These are phyloP conservation scores for Penicillium brevicompactum DNA, from an alignment of 2,329 filamentous ascomycete species.

Conservation along the genomic window DNA sequence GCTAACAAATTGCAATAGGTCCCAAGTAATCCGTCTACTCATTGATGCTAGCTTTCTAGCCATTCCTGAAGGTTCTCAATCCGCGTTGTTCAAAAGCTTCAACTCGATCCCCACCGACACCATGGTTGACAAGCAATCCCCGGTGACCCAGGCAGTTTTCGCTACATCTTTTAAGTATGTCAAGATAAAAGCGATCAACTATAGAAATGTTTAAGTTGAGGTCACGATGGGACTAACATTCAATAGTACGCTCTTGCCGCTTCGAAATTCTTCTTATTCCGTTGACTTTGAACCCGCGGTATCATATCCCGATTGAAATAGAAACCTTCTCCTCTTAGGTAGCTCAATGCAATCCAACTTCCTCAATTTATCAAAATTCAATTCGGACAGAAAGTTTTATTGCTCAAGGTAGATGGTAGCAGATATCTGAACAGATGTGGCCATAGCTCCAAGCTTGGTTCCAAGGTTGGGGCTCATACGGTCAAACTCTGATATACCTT, in stretches of 20 bases:
- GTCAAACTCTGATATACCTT: slow-evolving; percentile 19
- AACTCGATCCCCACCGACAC: background rate
- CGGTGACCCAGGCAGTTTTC: background rate
- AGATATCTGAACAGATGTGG: no score
- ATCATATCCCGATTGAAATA: no score
- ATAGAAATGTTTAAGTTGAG: background rate
- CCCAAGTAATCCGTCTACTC: background rate
- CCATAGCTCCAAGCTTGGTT: no score
- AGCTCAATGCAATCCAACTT: no score
- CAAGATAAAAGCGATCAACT: background rate
- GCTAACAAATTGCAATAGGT: background rate
- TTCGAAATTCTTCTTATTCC: no score
- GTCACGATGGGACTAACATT: no score
- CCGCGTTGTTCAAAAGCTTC: background rate
- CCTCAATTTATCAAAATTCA: no score
- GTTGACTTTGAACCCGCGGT: no score
- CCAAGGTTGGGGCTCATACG: background rate
- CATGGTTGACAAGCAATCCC: background rate
- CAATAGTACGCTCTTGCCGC: no score
- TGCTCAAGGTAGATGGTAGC: no score
- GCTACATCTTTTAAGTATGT: background rate
- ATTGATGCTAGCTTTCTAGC: background rate
- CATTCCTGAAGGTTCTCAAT: background rate
- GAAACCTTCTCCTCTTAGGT: no score
- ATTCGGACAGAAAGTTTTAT: no score